Percentiles rank a stretch among this genome's conserved stretches.
Evolutionary conservation across 2,329 filamentous ascomycete genomes (phyloP).

Genomic region (Hypomyces rosellus): DNA sequence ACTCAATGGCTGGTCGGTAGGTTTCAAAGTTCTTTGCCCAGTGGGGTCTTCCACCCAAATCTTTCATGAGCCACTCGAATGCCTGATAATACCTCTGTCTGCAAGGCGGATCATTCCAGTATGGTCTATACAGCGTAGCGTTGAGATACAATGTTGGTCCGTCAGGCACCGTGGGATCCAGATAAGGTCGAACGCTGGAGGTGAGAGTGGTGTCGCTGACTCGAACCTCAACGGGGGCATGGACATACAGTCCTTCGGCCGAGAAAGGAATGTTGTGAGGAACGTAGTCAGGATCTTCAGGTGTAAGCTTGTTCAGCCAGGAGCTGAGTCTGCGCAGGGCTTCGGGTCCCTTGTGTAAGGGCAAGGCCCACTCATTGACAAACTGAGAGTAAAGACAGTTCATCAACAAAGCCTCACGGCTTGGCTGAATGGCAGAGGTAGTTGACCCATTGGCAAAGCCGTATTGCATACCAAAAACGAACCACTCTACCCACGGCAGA

Average conservation of each 20-base stretch:
- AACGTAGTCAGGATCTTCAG: constrained; percentile 59
- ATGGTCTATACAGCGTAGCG: constrained; percentile 81
- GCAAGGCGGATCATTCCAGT: constrained; percentile 70
- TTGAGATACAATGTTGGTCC: constrained; percentile 82
- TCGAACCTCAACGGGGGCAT: constrained; percentile 89
- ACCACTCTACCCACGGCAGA: constrained; percentile 87
- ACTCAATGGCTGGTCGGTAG: constrained; percentile 53
- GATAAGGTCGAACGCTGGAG: constrained; percentile 33
- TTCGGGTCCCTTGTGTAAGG: constrained; percentile 78
- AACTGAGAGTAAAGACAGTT: constrained; percentile 98
- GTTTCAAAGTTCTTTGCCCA: constrained; percentile 88
- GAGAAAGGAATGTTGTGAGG: constrained; percentile 70
- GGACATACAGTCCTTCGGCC: constrained; percentile 73
- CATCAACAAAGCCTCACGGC: constrained; percentile 78
- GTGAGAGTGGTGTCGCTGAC: constrained; percentile 60
- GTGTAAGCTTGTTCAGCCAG: constrained; percentile 64
- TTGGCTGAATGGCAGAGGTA: constrained; percentile 72
- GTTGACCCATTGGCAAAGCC: constrained; percentile 68
- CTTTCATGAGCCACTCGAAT: constrained; percentile 86
- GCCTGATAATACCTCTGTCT: constrained; percentile 74
- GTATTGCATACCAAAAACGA: constrained; percentile 96
- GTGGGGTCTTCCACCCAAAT: constrained; percentile 74
- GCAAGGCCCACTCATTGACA: constrained; percentile 96
- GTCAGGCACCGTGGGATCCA: constrained; percentile 64
- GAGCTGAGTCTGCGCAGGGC: constrained; percentile 74